A percentile compares a stretch with the other conserved stretches of the same genome.
phyloP scores from a whole-genome alignment of 1,284 basidiomycete genomes.

The Phlebopus sp. region DNA sequence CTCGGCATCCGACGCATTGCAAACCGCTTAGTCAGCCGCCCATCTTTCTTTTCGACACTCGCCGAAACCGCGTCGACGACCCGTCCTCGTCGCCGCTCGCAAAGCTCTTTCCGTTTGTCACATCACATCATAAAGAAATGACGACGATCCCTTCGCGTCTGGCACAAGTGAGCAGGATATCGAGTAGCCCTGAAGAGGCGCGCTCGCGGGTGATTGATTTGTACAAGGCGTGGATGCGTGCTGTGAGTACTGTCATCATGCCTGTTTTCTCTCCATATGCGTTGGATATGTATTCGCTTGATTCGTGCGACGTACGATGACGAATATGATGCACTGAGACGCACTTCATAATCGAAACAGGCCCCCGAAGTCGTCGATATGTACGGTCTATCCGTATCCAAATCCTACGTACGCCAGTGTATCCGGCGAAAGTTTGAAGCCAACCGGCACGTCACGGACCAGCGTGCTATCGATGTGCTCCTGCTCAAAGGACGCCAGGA shows the following conservation, averaged over 20 bases:
- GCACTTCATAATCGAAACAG: slow-evolving; percentile 45
- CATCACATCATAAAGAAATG: slow-evolving; percentile 57
- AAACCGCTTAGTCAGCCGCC: slow-evolving; percentile 15
- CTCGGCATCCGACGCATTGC: slow-evolving; percentile 11
- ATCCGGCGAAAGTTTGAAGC: slow-evolving; percentile 88
- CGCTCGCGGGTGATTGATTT: slow-evolving; percentile 72
- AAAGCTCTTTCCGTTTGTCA: not conserved
- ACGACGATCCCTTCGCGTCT: slow-evolving; percentile 91
- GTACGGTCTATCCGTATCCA: slow-evolving; percentile 83
- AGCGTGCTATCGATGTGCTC: slow-evolving; percentile 84
- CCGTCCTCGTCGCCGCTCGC: too few relatives aligned
- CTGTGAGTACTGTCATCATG: too few relatives aligned
- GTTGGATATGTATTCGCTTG: too few relatives aligned
- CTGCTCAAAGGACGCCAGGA: slow-evolving; percentile 86
- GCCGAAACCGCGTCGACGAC: slow-evolving; percentile 6
- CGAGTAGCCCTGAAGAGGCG: slow-evolving; percentile 62
- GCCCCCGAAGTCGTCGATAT: slow-evolving; percentile 87
- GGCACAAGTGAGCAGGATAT: slow-evolving; percentile 65
- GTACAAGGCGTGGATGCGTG: slow-evolving; percentile 92
- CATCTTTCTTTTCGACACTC: slow-evolving; percentile 9
- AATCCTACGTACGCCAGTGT: slow-evolving; percentile 78
- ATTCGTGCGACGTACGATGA: too few relatives aligned
- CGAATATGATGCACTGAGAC: slow-evolving; percentile 11
- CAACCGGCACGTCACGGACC: slow-evolving; percentile 82
- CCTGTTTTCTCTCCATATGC: too few relatives aligned